Conservation (phyloP, 768 basidiomycete species). For the Pleurotus giganteus region DNA sequence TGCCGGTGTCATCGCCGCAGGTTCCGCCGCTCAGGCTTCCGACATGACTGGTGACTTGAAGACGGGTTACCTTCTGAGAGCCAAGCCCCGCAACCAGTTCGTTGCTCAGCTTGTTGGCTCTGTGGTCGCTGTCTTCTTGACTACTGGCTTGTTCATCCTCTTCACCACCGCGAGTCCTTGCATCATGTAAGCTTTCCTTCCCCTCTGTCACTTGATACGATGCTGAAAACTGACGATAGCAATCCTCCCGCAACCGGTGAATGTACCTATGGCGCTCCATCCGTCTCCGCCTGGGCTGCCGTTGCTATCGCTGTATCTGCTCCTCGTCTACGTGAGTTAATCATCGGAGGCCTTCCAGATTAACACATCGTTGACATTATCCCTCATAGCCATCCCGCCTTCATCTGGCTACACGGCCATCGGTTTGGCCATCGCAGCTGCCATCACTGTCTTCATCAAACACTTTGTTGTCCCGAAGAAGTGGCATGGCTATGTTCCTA, state of each 20-base stretch:
- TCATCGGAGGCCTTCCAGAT: background rate
- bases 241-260: constrained; percentile 23
- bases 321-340: constrained; percentile 42
- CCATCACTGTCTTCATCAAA: constrained; percentile 43
- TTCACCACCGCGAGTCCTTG: constrained; percentile 64
- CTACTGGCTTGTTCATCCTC: constrained; percentile 55
- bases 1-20: constrained; percentile 52
- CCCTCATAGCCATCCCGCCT: constrained; percentile 41
- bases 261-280: constrained; percentile 57
- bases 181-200: constrained; percentile 39
- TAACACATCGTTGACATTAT: background rate
- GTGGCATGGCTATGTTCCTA: constrained; percentile 48
- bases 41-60: constrained; percentile 72
- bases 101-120: constrained; percentile 55
- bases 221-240: constrained; percentile 18
- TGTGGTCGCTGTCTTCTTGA: constrained; percentile 59
- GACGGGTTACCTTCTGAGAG: constrained; percentile 65
- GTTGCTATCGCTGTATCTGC: constrained; percentile 51
- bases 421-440: constrained; percentile 43
- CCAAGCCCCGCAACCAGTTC: constrained; percentile 64
- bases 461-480: constrained; percentile 46
- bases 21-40: constrained; percentile 53
- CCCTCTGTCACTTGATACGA: background rate
- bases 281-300: constrained; percentile 55
- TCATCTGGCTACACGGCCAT: constrained; percentile 61